phyloP scores from a whole-genome alignment of 305 asterid species.

The Fraxinus sp. region DNA sequence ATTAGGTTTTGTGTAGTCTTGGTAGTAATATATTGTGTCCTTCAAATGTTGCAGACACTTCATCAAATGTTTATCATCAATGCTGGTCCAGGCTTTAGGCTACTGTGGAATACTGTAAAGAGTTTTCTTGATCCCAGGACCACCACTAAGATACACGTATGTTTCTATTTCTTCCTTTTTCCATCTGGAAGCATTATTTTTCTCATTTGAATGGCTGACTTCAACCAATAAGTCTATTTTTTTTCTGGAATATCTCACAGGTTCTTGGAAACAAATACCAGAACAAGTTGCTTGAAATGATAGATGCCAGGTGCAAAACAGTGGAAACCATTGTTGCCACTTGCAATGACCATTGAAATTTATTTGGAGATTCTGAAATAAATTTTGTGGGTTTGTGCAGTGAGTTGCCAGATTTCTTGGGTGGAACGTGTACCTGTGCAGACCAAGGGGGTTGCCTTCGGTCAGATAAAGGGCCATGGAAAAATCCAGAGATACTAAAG shows the following conservation, averaged over 20 bases:
- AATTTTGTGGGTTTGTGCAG: slow-evolving; percentile 46
- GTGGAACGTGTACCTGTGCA: slow-evolving; percentile 83
- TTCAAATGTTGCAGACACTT: slow-evolving; percentile 70
- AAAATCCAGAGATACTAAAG: slow-evolving; percentile 88
- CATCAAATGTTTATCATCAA: slow-evolving; percentile 97
- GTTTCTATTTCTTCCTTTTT: slow-evolving; percentile 24
- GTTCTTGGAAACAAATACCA: slow-evolving; percentile 91
- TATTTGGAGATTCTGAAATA: neutral
- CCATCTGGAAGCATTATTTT: slow-evolving; percentile 17
- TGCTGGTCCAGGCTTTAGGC: slow-evolving; percentile 92
- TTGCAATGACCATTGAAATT: neutral
- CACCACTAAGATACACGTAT: slow-evolving; percentile 93
- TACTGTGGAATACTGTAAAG: slow-evolving; percentile 89
- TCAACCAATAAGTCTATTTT: slow-evolving; percentile 15
- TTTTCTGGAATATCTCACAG: slow-evolving; percentile 42
- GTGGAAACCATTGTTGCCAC: slow-evolving; percentile 7
- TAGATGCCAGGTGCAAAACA: slow-evolving; percentile 72
- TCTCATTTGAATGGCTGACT: slow-evolving; percentile 7
- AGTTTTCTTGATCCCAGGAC: slow-evolving; percentile 92
- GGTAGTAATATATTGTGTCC: slow-evolving; percentile 16
- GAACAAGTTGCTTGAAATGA: slow-evolving; percentile 78
- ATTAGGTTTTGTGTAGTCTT: slow-evolving; percentile 23
- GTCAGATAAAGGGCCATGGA: slow-evolving; percentile 99
- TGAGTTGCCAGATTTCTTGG: slow-evolving; percentile 89
- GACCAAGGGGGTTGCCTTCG: slow-evolving; percentile 92